These are phyloP conservation scores for Quercus parvula DNA, from an alignment of 306 rosid species.

Conservation along the genomic window DNA sequence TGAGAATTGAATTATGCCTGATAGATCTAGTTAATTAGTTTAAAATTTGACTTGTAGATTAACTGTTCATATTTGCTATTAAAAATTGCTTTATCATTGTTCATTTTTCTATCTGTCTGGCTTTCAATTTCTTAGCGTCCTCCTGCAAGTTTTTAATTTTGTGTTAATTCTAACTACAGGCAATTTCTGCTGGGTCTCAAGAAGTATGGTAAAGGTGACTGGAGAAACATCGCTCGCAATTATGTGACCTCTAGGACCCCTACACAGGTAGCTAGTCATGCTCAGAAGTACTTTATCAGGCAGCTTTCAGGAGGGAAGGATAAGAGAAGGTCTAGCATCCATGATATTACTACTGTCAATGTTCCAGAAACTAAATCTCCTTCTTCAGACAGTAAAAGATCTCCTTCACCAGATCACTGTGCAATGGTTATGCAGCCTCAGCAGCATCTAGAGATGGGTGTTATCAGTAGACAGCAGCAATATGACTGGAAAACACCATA, in stretches of 20 bases:
- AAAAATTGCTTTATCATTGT: slow-evolving; percentile 13
- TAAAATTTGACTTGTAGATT: slow-evolving; percentile 14
- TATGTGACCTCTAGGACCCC: slow-evolving; percentile 91
- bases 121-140: background rate
- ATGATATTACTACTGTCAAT: slow-evolving; percentile 82
- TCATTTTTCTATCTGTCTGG: slow-evolving; percentile 9
- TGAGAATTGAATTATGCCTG: slow-evolving; percentile 1
- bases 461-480: slow-evolving; percentile 46
- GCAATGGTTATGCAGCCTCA: slow-evolving; percentile 27
- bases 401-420: slow-evolving; percentile 36
- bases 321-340: slow-evolving; percentile 91
- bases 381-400: slow-evolving; percentile 28
- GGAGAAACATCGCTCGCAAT: slow-evolving; percentile 86
- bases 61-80: slow-evolving; percentile 14
- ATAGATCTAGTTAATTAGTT: slow-evolving; percentile 15
- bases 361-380: slow-evolving; percentile 48
- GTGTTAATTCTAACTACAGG: slow-evolving; percentile 36
- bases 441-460: slow-evolving; percentile 31
- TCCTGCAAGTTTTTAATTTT: slow-evolving; percentile 7
- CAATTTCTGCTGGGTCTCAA: slow-evolving; percentile 85
- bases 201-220: slow-evolving; percentile 93
- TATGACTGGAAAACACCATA: slow-evolving; percentile 40
- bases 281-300: slow-evolving; percentile 85
- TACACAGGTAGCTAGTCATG: slow-evolving; percentile 93
- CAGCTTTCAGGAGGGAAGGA: slow-evolving; percentile 76